Evolutionary conservation across 1,284 basidiomycete species (phyloP), one percentile per base, ranked within the genome.

Genomic region (Ceratobasidium sp.): DNA sequence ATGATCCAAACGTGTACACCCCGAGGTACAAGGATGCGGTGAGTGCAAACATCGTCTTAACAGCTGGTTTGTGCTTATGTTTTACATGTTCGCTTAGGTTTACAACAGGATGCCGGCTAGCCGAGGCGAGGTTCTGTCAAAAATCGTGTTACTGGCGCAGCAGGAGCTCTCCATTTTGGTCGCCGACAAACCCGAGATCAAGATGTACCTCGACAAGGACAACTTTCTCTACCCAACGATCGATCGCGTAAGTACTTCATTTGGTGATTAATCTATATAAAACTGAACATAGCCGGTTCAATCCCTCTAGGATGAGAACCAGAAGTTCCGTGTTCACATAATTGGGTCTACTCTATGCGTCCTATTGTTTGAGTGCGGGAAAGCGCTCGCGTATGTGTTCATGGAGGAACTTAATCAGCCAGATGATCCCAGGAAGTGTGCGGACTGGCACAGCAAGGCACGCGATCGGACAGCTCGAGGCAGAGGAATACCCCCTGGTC

Each of bases 401-500:
- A 64, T 64, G 62, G 62, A 64, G 20, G 62, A 64, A 20, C n/a
- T 64, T 3, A 40, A 42, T 20, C 17, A 9, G 17, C 62, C 62
- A 3, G 62, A 64, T 20, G 33, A 64, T 42, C 3, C 62, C 44
- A 42, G 33, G 38, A 64, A 64, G 44, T 64, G 62, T 20, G 62
- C 62, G 13, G 15, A 42, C 17, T 64, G 62, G 62, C 62, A 64
- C 33, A 9, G 33, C 2, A 64, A 42, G 62, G 33, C 23, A 23
- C 28, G 38, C 12, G 62, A 64, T 64, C 62, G 62, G 33, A 42
- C 62, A 4, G 62, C 62, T 64, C 33, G 54, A 56, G 26, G 62
- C 33, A 40, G 17, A 20, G 62, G 62, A 20, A 42, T 64, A 64
- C 33, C 62, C 3, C 62, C 62, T 6, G 62, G 59, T 26, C 38